phyloP scores from a whole-genome alignment of 805 yeast genomes.

The Ogataea kodamae region DNA sequence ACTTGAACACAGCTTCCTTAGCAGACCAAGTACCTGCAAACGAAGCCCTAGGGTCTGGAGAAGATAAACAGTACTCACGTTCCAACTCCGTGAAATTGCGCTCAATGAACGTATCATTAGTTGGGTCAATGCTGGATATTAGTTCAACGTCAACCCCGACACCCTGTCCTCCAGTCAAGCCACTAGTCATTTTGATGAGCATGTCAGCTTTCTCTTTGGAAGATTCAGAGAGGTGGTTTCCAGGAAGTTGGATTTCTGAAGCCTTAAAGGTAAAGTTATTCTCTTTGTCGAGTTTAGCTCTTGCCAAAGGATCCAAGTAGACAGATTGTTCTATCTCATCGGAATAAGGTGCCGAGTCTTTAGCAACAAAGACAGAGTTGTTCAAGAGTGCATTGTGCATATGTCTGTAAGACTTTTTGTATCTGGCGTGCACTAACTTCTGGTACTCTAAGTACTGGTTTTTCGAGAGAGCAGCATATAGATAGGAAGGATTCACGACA shows the following conservation, averaged over 20 bases:
- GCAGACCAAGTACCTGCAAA: conserved; percentile 99
- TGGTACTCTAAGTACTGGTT: conserved; percentile 68
- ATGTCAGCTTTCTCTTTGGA: conserved; percentile 63
- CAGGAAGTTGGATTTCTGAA: conserved; percentile 46
- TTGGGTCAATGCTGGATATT: conserved; percentile 72
- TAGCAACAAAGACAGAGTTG: conserved; percentile 88
- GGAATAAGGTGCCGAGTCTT: conserved; percentile 88
- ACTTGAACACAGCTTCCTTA: conserved; percentile 97
- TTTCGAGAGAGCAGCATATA: conserved; percentile 77
- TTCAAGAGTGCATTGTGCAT: conserved; percentile 92
- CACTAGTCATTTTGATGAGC: conserved; percentile 51
- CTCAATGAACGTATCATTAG: conserved; percentile 86
- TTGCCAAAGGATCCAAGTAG: conserved; percentile 93
- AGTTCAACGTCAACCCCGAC: conserved; percentile 98
- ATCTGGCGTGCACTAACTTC: conserved; percentile 69
- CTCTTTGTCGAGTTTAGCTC: conserved; percentile 45
- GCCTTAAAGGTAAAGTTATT: conserved; percentile 44
- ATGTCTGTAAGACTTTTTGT: conserved; percentile 88
- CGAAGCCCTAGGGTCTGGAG: conserved; percentile 82
- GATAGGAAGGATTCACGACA: conserved; percentile 88
- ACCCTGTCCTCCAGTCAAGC: conserved; percentile 47
- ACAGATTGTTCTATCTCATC: conserved; percentile 86
- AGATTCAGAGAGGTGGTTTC: conserved; percentile 41
- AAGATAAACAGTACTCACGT: conserved; percentile 67
- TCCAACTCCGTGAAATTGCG: conserved; percentile 87